Conservation (phyloP, 2,329 filamentous ascomycete species). For the Rhinocladiella similis region DNA sequence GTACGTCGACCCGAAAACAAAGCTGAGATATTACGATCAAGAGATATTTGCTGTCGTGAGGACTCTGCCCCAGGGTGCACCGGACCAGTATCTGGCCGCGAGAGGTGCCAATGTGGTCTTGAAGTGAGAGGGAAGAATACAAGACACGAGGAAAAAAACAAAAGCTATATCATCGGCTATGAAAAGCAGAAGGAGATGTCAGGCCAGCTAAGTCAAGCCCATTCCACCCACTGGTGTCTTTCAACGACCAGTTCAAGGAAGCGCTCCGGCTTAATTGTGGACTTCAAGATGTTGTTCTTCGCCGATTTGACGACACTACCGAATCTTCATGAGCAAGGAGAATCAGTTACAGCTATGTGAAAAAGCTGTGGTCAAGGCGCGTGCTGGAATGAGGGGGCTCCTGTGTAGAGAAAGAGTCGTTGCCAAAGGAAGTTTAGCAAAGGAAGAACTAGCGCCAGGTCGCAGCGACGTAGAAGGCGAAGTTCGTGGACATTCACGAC, state of each 20-base stretch:
- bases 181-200: constrained; percentile 51
- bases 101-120: constrained; percentile 90
- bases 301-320: constrained; percentile 77
- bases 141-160: background rate
- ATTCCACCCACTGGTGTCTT: constrained; percentile 82
- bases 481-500: too few species aligned
- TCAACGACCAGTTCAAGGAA: constrained; percentile 80
- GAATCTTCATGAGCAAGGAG: constrained; percentile 65
- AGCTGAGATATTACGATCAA: constrained; percentile 86
- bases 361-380: constrained; percentile 54
- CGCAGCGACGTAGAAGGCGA: too few species aligned
- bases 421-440: too few species aligned
- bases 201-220: constrained; percentile 94
- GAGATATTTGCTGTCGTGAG: constrained; percentile 87
- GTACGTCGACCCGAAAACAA: constrained; percentile 93
- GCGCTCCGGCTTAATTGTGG: constrained; percentile 99
- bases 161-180: background rate
- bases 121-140: constrained; percentile 59
- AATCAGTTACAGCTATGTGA: constrained; percentile 59
- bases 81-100: constrained; percentile 85
- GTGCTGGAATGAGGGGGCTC: background rate
- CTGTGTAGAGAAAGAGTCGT: too few species aligned
- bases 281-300: constrained; percentile 66
- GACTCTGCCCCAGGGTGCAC: constrained; percentile 74
- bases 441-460: too few species aligned